These are phyloP conservation scores for Eucalyptus sp. DNA, from an alignment of 345 rosid genomes.

Conservation along the genomic window DNA sequence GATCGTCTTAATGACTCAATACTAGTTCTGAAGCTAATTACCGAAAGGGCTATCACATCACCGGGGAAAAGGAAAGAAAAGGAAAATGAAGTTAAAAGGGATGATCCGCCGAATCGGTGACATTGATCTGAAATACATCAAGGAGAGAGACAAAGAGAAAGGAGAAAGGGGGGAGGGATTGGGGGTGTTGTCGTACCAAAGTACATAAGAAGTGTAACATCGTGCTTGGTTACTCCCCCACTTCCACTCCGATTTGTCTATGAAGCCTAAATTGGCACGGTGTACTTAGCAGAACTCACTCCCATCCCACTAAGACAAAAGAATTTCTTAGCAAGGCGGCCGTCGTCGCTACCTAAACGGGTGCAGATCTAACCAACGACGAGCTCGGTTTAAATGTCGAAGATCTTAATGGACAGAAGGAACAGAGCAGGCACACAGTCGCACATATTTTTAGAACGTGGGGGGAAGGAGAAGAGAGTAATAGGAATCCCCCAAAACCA, in stretches of 20 bases:
- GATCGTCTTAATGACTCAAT: neutral
- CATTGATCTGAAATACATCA: neutral
- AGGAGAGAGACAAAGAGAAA: neutral
- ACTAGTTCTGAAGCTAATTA: neutral
- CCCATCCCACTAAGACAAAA: neutral
- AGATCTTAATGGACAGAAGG: neutral
- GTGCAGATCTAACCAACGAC: neutral
- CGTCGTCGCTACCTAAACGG: neutral
- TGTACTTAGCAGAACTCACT: neutral
- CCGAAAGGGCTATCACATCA: neutral
- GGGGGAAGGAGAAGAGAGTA: neutral
- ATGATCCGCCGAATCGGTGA: neutral
- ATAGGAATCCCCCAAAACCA: neutral
- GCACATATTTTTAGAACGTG: neutral
- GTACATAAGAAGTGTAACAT: neutral
- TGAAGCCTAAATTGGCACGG: neutral
- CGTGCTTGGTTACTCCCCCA: neutral
- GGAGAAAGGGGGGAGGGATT: neutral
- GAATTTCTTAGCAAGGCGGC: neutral
- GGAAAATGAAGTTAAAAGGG: neutral
- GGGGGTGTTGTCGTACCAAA: neutral
- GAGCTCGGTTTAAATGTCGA: neutral
- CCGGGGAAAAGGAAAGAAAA: neutral
- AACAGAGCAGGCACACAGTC: neutral
- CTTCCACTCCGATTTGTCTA: neutral